A percentile compares a stretch with the other conserved stretches of the same genome.
These are phyloP conservation scores for Magnusiomyces magnusii DNA, from an alignment of 1,139 yeast genomes.

Conservation along the genomic window DNA sequence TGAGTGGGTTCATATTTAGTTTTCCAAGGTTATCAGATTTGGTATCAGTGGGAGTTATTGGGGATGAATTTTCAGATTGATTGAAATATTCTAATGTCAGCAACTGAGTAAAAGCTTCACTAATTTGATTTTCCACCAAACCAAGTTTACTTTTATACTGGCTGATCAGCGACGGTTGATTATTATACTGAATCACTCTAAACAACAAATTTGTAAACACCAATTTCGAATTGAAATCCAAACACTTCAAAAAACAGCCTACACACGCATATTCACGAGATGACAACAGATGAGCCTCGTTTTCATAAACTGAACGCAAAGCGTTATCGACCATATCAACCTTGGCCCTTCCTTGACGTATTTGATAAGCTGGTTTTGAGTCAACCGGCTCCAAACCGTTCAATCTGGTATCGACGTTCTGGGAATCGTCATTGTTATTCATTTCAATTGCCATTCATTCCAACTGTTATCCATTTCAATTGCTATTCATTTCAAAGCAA, in stretches of 20 bases:
- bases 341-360: background rate
- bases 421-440: no score
- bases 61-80: background rate
- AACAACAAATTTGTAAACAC: conserved; percentile 12
- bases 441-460: no score
- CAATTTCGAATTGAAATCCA: conserved; percentile 9
- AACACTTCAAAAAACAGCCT: conserved; percentile 4
- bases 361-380: background rate
- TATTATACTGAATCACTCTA: background rate
- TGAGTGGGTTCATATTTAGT: background rate
- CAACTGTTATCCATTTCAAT: no score
- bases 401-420: no score
- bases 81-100: background rate
- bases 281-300: background rate
- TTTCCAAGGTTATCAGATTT: background rate
- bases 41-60: background rate
- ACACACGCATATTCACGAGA: conserved; percentile 11
- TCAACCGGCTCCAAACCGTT: no score
- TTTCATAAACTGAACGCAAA: background rate
- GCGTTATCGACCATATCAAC: background rate
- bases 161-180: background rate
- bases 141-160: background rate
- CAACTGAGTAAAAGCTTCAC: background rate
- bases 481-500: no score
- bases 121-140: background rate